A percentile compares a stretch with the other conserved stretches of the same genome.
These are phyloP conservation scores for Brassica balearica DNA, from an alignment of 441 rosid genomes.

Conservation along the genomic window DNA sequence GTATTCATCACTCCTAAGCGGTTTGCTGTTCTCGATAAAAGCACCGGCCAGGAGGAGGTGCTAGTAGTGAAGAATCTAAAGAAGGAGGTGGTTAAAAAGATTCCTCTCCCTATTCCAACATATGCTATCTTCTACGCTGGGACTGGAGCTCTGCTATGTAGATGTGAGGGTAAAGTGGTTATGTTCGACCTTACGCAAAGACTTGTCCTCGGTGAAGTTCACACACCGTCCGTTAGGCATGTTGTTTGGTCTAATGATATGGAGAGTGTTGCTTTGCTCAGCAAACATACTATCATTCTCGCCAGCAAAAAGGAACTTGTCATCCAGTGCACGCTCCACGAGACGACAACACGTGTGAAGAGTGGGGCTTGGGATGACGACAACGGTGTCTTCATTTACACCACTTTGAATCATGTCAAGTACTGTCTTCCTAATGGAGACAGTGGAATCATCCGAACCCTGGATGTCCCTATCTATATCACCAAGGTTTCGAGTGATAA, in stretches of 20 bases:
- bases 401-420: constrained; percentile 81
- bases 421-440: constrained; percentile 93
- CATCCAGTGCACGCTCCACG: constrained; percentile 83
- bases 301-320: constrained; percentile 77
- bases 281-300: constrained; percentile 83
- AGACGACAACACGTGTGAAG: constrained; percentile 87
- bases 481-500: constrained; percentile 77
- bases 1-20: constrained; percentile 78
- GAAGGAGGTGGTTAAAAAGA: constrained; percentile 15
- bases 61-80: constrained; percentile 21
- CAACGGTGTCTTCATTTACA: constrained; percentile 85
- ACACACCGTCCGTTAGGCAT: constrained; percentile 76
- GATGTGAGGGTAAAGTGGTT: constrained; percentile 23
- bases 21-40: constrained; percentile 88
- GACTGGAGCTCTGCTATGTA: constrained; percentile 2
- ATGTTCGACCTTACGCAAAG: constrained; percentile 34
- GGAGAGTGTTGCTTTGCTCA: constrained; percentile 91
- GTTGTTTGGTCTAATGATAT: constrained; percentile 88
- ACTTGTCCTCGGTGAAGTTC: constrained; percentile 84
- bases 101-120: background rate
- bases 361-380: constrained; percentile 92
- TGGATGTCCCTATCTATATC: constrained; percentile 79
- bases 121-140: constrained; percentile 20
- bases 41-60: constrained; percentile 3
- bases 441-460: constrained; percentile 77